A percentile compares a stretch with the other conserved stretches of the same genome.
These are phyloP conservation scores for Penicillium sp. DNA, from an alignment of 2,329 filamentous ascomycete genomes.

Conservation along the genomic window DNA sequence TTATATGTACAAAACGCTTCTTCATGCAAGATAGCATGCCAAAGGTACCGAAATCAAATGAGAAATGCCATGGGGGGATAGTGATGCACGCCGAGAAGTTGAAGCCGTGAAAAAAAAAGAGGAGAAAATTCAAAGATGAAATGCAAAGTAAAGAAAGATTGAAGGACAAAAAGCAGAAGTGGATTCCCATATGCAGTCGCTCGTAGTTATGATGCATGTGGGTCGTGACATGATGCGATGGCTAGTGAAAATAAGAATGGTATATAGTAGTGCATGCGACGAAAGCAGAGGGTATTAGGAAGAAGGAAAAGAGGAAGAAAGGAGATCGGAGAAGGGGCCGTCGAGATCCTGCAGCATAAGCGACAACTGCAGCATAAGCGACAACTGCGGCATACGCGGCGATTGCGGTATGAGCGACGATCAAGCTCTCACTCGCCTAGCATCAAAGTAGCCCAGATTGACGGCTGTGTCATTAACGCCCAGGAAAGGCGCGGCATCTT, in stretches of 20 bases:
- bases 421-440: constrained; percentile 36
- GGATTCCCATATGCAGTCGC: constrained; percentile 9
- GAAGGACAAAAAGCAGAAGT: neutral
- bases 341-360: neutral
- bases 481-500: constrained; percentile 46
- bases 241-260: neutral
- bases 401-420: neutral
- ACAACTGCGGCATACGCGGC: no score
- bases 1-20: constrained; percentile 13
- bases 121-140: neutral
- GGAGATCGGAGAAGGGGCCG: neutral
- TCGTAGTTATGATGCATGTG: neutral
- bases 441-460: constrained; percentile 45
- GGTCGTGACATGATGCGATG: neutral
- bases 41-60: constrained; percentile 1
- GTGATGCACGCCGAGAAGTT: constrained; percentile 6
- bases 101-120: neutral
- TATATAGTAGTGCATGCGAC: neutral
- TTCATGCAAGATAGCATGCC: constrained; percentile 8
- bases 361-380: neutral
- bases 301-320: neutral
- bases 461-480: constrained; percentile 49
- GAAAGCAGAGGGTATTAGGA: neutral
- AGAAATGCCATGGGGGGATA: constrained; percentile 5
- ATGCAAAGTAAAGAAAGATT: neutral